Evolutionary conservation across 2,329 filamentous ascomycete species (phyloP), one percentile per base, ranked within the genome.

Genomic region (Claviceps arundinis): DNA sequence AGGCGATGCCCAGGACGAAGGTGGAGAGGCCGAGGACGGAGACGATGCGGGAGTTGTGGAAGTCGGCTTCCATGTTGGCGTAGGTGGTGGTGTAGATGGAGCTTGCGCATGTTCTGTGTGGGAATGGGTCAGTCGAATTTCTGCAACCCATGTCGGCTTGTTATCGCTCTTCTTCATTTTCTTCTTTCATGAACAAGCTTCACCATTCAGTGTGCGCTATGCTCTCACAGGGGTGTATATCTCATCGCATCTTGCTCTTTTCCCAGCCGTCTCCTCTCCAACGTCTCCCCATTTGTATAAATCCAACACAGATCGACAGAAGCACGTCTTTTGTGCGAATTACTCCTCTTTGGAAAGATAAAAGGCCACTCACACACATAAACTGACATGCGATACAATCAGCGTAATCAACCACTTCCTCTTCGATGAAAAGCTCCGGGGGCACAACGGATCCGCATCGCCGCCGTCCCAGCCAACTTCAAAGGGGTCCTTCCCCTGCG

Each of bases 71-170:
- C 68, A 95, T 80, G 66, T 93, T 85, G 17, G 61, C 64, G 65
- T 95, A 96, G 0, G 87, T 93, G 13, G 81, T 80, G 0, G 89
- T 91, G 67, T 96, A 95, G 60, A 95, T 81, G n/a, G 89, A 93
- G 47, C 85, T 90, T 1, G 87, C 81, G 63, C 84, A 89, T 8
- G 89, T 95, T 51, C 85, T 89, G 34, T 50, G 4, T 16, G 41
- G 37, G 47, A 13, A 2, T 16, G 13, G 22, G 37, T 48, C 8
- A 48, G 47, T 30, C 13, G 19, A 22, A 5, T 14, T 47, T 14
- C n/a, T 34, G 30, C 9, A 34, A 34, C 3, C 1, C 30, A 34
- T 34, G 9, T 34, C 9, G 30, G 9, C 30, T 37, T 47, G 9
- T 37, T 37, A 8, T 22, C 9, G 4, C 24, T 37, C 14, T 9